phyloP scores from a whole-genome alignment of 2,329 filamentous ascomycete genomes.

The Botrytis medusae region DNA sequence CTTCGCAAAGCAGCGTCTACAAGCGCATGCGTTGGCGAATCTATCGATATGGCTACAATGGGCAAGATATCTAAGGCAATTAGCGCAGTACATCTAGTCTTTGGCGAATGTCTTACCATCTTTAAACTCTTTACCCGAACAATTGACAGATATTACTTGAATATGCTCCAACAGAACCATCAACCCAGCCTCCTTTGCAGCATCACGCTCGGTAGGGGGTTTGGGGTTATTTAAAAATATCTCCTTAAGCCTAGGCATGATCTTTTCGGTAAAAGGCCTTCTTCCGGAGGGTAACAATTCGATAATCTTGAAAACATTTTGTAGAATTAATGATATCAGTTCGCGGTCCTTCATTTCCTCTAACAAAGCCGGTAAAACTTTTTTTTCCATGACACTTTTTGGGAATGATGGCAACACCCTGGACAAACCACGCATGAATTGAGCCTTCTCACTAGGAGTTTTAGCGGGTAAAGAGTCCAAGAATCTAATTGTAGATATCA shows the following conservation, averaged over 20 bases:
- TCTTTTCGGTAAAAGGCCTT: constrained; percentile 77
- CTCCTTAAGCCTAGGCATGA: constrained; percentile 81
- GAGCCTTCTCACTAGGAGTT: constrained; percentile 83
- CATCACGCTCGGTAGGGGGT: constrained; percentile 68
- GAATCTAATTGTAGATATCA: constrained; percentile 95
- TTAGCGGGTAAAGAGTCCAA: constrained; percentile 89
- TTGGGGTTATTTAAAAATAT: constrained; percentile 68
- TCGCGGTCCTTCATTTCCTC: constrained; percentile 95
- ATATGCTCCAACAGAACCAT: constrained; percentile 91
- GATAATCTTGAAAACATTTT: constrained; percentile 90
- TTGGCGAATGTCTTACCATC: constrained; percentile 60
- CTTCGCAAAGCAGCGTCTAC: constrained; percentile 82
- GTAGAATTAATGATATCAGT: constrained; percentile 77
- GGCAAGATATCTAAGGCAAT: constrained; percentile 73
- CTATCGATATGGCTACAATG: constrained; percentile 77
- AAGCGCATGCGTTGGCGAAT: constrained; percentile 84
- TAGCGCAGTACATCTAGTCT: constrained; percentile 25
- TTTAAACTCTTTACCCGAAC: constrained; percentile 89
- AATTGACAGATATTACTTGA: constrained; percentile 72
- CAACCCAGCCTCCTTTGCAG: constrained; percentile 80
- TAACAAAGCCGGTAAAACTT: constrained; percentile 81
- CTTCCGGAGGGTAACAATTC: constrained; percentile 74
- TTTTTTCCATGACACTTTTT: constrained; percentile 90
- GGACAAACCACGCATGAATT: constrained; percentile 85
- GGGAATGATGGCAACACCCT: constrained; percentile 91